Evolutionary conservation across 1,284 basidiomycete species (phyloP).

Genomic region (Ustilago curta): DNA sequence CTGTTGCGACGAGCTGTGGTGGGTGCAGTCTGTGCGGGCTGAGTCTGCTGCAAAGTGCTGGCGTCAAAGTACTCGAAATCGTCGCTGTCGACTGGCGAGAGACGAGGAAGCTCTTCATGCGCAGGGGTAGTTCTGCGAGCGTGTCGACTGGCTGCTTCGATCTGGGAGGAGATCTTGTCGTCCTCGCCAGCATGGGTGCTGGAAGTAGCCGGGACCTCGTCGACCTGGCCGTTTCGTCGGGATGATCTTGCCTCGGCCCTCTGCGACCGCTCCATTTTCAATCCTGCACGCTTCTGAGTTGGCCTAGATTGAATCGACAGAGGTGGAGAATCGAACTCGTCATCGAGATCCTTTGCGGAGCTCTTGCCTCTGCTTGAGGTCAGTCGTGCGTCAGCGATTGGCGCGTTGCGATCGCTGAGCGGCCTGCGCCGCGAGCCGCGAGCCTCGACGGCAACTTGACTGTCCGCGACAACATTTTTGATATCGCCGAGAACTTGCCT

Average conservation of each 20-base stretch:
- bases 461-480: slow-evolving; percentile 17
- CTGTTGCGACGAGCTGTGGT: not conserved
- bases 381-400: not conserved
- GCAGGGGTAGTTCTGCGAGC: not conserved
- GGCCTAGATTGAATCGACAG: not conserved
- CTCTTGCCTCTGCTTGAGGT: not conserved
- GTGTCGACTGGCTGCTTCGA: slow-evolving; percentile 14
- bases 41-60: not conserved
- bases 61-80: slow-evolving; percentile 40
- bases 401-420: slow-evolving; percentile 27
- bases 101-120: slow-evolving; percentile 16
- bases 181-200: not conserved
- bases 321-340: not conserved
- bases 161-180: slow-evolving; percentile 12
- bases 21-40: not conserved
- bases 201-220: slow-evolving; percentile 4
- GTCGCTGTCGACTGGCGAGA: slow-evolving; percentile 36
- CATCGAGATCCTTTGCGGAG: not conserved
- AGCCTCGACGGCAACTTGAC: not conserved
- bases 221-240: slow-evolving; percentile 6
- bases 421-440: slow-evolving; percentile 21
- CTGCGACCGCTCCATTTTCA: not conserved
- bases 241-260: not conserved
- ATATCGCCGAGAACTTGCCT: slow-evolving; percentile 23
- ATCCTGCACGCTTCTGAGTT: not conserved